phyloP scores from a whole-genome alignment of 2,329 filamentous ascomycete species.

The Didymella exigua region DNA sequence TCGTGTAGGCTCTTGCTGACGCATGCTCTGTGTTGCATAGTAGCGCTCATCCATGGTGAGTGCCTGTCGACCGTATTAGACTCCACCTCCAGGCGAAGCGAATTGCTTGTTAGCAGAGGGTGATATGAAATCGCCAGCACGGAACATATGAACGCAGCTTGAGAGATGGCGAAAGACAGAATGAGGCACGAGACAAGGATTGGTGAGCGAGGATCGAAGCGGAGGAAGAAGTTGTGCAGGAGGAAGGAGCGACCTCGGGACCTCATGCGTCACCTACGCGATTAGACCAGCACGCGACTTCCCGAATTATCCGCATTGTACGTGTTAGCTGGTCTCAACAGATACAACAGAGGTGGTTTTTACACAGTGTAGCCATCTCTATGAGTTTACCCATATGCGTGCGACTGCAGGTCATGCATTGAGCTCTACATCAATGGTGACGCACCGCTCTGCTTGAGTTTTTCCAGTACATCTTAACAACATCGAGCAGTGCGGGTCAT shows the following conservation, averaged over 20 bases:
- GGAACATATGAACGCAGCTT: not conserved
- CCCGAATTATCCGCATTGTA: not conserved
- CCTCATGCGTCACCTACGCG: conserved; percentile 8
- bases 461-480: not conserved
- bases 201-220: conserved; percentile 8
- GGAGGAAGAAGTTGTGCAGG: conserved; percentile 25
- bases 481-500: not conserved
- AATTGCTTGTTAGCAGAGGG: not conserved
- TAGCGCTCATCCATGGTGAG: conserved; percentile 1
- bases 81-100: not conserved
- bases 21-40: not conserved
- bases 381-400: not conserved
- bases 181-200: not conserved
- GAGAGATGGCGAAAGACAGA: not conserved
- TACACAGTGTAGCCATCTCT: not conserved
- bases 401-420: not conserved
- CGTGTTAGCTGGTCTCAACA: not conserved
- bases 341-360: not conserved
- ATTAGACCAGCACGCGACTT: not conserved
- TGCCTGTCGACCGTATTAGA: not conserved
- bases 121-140: not conserved
- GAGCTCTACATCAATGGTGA: not conserved
- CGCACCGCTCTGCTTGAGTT: not conserved
- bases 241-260: conserved; percentile 27
- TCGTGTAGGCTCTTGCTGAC: not conserved